phyloP scores from a whole-genome alignment of 2,329 filamentous ascomycete genomes.

The Ceratocystis destructans region DNA sequence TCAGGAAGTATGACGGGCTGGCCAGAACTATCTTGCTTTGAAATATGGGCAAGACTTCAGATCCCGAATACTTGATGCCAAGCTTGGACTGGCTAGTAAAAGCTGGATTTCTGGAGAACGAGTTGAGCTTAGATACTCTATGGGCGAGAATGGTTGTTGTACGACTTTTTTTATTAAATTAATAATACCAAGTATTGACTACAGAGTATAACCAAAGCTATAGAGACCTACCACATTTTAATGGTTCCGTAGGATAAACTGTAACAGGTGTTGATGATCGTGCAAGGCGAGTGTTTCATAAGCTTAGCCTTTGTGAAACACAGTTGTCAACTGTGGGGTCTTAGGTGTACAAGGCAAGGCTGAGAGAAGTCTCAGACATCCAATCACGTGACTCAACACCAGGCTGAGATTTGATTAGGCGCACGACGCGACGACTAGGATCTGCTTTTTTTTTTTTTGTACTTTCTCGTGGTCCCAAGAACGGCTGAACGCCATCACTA shows the following conservation, averaged over 20 bases:
- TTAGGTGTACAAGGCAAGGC: neutral
- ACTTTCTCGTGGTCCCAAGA: neutral
- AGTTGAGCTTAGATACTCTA: constrained; percentile 8
- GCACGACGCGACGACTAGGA: neutral
- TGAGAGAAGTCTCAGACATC: neutral
- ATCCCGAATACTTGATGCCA: neutral
- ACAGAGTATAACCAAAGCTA: too few relatives aligned
- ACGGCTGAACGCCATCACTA: neutral
- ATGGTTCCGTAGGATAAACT: neutral
- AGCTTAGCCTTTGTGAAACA: neutral
- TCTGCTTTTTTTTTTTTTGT: constrained; percentile 3
- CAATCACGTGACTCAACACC: neutral
- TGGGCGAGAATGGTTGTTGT: neutral
- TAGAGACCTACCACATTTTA: too few relatives aligned
- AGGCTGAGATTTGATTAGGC: constrained; percentile 9
- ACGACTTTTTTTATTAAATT: neutral
- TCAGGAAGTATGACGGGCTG: neutral
- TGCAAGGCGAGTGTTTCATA: neutral
- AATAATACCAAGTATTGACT: too few relatives aligned
- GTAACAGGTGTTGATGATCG: neutral
- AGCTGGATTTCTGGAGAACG: neutral
- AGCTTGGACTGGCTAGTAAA: neutral
- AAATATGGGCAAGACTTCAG: too few relatives aligned
- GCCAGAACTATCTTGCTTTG: neutral
- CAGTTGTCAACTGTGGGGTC: neutral